Evolutionary conservation across 352 stramenopile species (phyloP), one percentile per base, ranked within the genome.

Genomic region (Globisporangium abappressorium): DNA sequence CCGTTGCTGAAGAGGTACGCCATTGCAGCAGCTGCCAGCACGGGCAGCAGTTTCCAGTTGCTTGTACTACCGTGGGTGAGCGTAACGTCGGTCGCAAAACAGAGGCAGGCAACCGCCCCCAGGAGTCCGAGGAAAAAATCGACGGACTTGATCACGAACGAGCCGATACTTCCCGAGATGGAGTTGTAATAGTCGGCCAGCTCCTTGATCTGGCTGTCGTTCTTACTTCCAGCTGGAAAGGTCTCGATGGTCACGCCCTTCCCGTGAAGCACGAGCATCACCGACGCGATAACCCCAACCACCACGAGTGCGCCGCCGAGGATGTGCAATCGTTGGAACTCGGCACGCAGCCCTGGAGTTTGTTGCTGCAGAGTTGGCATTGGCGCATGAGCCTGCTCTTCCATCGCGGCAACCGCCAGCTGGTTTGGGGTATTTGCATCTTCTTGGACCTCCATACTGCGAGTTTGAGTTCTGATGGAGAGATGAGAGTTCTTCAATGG

Each of bases 1-100:
- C 65, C 65, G 38, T 61, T 70, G 46, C 34, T 61, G 22, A 70
- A 65, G 15, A 65, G 28, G 49, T 62, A 70, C 43, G 33, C 33
- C n/a, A 70, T 12, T 2, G 33, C 57, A 7, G 28, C 56, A 0
- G 14, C 46, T 0, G 22, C 36, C n/a, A 56, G 20, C 7, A 70
- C 1, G 15, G 46, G n/a, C 22, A 60, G 5, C 34, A 65, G 54
- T 41, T 59, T 56, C 34, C 56, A 64, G 46, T 65, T 33, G 0
- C 30, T 36, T 9, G 4, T 5, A 24, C 8, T 53, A 18, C 33
- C n/a, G 1, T 22, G 14, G 3, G 1, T 41, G 24, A 70, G 33
- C 24, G 64, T 51, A 5, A 55, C 53, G 14, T 64, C 41, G 11
- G 64, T 58, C 14, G 64, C 54, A 38, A 69, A 41, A 26, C 62